These are phyloP conservation scores for Blakeslea trispora DNA, from an alignment of 371 early-diverging fungal species.

Conservation along the genomic window DNA sequence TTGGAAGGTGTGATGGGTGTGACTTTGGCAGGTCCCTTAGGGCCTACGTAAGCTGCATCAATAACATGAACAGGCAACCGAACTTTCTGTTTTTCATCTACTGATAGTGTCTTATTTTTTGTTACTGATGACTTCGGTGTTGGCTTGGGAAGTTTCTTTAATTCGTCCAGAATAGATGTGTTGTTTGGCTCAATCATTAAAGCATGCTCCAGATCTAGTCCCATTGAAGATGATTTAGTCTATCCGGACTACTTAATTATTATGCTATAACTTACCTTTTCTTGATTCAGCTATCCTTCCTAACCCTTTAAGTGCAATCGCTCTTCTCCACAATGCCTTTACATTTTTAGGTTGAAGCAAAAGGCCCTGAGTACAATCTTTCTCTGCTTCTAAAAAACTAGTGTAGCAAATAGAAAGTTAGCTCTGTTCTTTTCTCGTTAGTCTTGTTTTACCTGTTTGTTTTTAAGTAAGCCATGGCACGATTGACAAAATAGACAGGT, in stretches of 20 bases:
- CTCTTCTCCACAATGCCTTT: slow-evolving; percentile 84
- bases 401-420: background rate
- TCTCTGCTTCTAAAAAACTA: slow-evolving; percentile 71
- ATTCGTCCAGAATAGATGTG: slow-evolving; percentile 62
- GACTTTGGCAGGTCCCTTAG: background rate
- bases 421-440: background rate
- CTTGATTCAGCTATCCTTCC: slow-evolving; percentile 63
- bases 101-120: slow-evolving; percentile 12
- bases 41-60: slow-evolving; percentile 24
- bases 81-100: slow-evolving; percentile 9
- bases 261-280: slow-evolving; percentile 56
- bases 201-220: slow-evolving; percentile 65
- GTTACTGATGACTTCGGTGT: slow-evolving; percentile 1
- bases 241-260: too few species aligned
- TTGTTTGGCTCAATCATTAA: slow-evolving; percentile 72
- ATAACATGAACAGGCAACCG: slow-evolving; percentile 34
- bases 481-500: slow-evolving; percentile 70
- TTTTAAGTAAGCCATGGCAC: slow-evolving; percentile 87
- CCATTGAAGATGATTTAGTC: too few species aligned
- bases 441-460: slow-evolving; percentile 53
- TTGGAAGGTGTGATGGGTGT: background rate
- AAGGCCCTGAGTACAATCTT: slow-evolving; percentile 71
- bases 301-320: slow-evolving; percentile 64
- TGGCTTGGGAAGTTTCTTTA: slow-evolving; percentile 42
- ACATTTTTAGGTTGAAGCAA: slow-evolving; percentile 69